Evolutionary conservation across 2,329 filamentous ascomycete species (phyloP).

Genomic region (Graphilbum sp.): DNA sequence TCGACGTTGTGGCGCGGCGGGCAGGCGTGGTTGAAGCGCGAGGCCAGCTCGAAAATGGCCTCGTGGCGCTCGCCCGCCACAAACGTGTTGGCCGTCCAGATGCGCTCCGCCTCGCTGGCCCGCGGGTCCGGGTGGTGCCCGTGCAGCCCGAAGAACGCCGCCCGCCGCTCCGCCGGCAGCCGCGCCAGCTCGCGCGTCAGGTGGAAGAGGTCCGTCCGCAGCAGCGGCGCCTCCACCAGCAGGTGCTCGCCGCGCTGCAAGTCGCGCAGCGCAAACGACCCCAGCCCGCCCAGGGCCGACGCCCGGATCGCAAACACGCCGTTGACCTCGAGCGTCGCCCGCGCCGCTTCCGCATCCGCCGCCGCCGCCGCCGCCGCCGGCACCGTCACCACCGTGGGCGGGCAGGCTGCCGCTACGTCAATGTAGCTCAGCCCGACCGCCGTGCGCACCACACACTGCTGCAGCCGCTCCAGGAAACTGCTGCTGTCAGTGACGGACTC

Average conservation of each 20-base stretch:
- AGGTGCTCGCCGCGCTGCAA: constrained; percentile 23
- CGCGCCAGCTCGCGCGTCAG: constrained; percentile 20
- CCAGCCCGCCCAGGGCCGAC: constrained; percentile 27
- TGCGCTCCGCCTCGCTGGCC: constrained; percentile 4
- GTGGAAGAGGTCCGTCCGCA: constrained; percentile 15
- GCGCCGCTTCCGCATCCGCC: not conserved
- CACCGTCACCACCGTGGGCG: constrained; percentile 1
- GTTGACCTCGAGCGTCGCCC: constrained; percentile 14
- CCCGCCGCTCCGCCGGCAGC: constrained; percentile 16
- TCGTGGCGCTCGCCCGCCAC: constrained; percentile 6
- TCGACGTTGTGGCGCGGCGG: constrained; percentile 22
- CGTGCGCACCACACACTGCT: constrained; percentile 1
- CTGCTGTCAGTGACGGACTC: not conserved
- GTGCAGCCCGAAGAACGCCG: constrained; percentile 22
- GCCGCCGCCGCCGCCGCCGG: not conserved
- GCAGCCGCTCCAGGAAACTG: not conserved
- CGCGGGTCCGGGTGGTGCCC: constrained; percentile 8
- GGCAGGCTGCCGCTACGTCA: constrained; percentile 2
- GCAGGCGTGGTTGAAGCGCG: constrained; percentile 45
- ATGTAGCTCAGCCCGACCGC: constrained; percentile 6
- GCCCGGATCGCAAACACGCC: constrained; percentile 22
- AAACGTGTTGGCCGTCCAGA: constrained; percentile 16
- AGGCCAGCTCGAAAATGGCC: constrained; percentile 20
- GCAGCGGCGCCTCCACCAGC: constrained; percentile 26
- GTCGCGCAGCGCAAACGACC: constrained; percentile 26